Percentiles rank a stretch among this genome's conserved stretches.
phyloP scores from a whole-genome alignment of 2,329 filamentous ascomycete species.

The Claviceps monticola region DNA sequence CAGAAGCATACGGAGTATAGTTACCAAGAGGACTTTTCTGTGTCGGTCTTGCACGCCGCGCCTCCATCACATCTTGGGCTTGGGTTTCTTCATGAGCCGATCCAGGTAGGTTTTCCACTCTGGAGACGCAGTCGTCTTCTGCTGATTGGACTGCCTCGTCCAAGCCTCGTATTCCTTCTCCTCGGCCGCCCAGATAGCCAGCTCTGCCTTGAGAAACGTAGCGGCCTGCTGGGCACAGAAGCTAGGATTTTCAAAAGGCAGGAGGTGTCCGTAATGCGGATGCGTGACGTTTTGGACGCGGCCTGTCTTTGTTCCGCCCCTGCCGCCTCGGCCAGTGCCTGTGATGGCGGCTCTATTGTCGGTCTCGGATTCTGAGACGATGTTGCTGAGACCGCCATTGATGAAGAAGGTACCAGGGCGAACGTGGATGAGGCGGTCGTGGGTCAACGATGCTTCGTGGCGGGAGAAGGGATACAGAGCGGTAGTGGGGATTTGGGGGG shows the following conservation, averaged over 20 bases:
- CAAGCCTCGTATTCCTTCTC: slow-evolving; percentile 44
- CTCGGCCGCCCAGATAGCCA: slow-evolving; percentile 42
- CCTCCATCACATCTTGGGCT: slow-evolving; percentile 16
- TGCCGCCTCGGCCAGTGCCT: slow-evolving; percentile 52
- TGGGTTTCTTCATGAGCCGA: slow-evolving; percentile 7
- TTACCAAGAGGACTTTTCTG: not conserved
- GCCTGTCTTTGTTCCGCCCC: slow-evolving; percentile 48
- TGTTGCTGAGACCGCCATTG: slow-evolving; percentile 45
- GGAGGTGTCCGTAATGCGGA: slow-evolving; percentile 57
- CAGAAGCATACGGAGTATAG: too few relatives aligned
- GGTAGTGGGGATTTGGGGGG: slow-evolving; percentile 21
- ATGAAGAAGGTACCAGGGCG: slow-evolving; percentile 56
- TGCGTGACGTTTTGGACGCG: slow-evolving; percentile 54
- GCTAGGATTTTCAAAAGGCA: slow-evolving; percentile 66
- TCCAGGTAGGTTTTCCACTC: slow-evolving; percentile 42
- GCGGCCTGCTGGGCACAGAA: slow-evolving; percentile 49
- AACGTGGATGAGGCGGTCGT: slow-evolving; percentile 42
- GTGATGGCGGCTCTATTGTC: slow-evolving; percentile 50
- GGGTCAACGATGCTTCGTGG: slow-evolving; percentile 44
- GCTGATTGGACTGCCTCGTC: slow-evolving; percentile 30
- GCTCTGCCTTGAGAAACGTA: slow-evolving; percentile 41
- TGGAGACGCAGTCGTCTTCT: slow-evolving; percentile 38
- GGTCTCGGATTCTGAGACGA: slow-evolving; percentile 37
- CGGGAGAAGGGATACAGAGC: slow-evolving; percentile 48
- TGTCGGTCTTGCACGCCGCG: not conserved